Conservation (phyloP, 495 filamentous ascomycete genomes). For the Talaromyces liani region DNA sequence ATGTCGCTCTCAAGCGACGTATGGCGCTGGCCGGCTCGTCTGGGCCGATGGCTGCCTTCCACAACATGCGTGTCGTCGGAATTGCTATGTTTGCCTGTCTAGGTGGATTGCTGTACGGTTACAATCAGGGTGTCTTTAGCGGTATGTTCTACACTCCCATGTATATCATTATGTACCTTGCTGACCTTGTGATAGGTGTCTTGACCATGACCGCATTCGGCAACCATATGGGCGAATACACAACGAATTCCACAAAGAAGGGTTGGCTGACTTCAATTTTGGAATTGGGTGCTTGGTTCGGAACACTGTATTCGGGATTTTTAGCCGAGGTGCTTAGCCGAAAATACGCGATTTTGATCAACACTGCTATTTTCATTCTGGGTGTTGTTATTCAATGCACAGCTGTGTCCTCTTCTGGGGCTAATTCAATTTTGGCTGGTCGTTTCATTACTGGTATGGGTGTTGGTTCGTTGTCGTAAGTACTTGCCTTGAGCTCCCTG, state of each 20-base stretch:
- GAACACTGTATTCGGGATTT: slow-evolving; percentile 62
- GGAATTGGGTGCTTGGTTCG: slow-evolving; percentile 73
- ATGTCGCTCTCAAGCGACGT: slow-evolving; percentile 58
- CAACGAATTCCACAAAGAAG: slow-evolving; percentile 51
- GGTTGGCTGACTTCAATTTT: slow-evolving; percentile 71
- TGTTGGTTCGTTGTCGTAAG: slow-evolving; percentile 14
- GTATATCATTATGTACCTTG: neutral
- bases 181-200: slow-evolving; percentile 9
- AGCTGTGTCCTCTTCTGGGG: slow-evolving; percentile 48
- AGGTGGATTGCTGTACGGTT: slow-evolving; percentile 53
- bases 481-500: neutral
- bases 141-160: slow-evolving; percentile 57
- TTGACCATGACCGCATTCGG: slow-evolving; percentile 14
- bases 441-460: slow-evolving; percentile 60
- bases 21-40: slow-evolving; percentile 55
- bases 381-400: slow-evolving; percentile 64
- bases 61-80: slow-evolving; percentile 63
- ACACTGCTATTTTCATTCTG: slow-evolving; percentile 58
- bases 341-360: slow-evolving; percentile 66
- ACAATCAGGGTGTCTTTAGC: slow-evolving; percentile 73
- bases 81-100: slow-evolving; percentile 71
- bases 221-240: slow-evolving; percentile 53
- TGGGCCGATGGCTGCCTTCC: slow-evolving; percentile 56
- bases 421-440: slow-evolving; percentile 56
- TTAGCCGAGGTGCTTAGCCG: slow-evolving; percentile 61